A percentile compares a stretch with the other conserved stretches of the same genome.
Evolutionary conservation across 2,329 filamentous ascomycete genomes (phyloP).

Genomic region (Hymenoscyphus fructigenus): DNA sequence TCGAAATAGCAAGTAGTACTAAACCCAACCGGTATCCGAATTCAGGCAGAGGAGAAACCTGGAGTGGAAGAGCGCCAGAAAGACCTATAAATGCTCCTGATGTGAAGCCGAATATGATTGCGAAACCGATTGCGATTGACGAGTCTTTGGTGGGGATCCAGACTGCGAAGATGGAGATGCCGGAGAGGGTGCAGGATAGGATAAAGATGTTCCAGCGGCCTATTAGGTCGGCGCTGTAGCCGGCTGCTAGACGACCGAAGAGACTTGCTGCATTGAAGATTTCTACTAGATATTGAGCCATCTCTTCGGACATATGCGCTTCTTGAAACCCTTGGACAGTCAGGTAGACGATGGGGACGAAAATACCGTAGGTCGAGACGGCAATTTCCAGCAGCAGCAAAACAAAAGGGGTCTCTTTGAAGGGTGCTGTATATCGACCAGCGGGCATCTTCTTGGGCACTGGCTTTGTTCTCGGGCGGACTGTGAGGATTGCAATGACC

Average conservation of each 20-base stretch:
- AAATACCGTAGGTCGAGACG: constrained; percentile 21
- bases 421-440: constrained; percentile 14
- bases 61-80: constrained; percentile 4
- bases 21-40: constrained; percentile 11
- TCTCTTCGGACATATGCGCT: constrained; percentile 11
- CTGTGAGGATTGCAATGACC: constrained; percentile 17
- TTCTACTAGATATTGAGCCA: constrained; percentile 26
- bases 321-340: not conserved
- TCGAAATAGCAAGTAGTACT: constrained; percentile 3
- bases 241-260: constrained; percentile 25
- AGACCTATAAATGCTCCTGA: constrained; percentile 33
- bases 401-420: constrained; percentile 18
- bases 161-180: not conserved
- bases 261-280: constrained; percentile 26
- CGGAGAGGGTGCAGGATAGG: not conserved
- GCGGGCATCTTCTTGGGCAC: constrained; percentile 15
- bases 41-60: constrained; percentile 9
- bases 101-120: constrained; percentile 33
- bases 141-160: not conserved
- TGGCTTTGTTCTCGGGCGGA: constrained; percentile 7
- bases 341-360: constrained; percentile 20
- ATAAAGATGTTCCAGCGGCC: constrained; percentile 27
- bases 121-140: constrained; percentile 27
- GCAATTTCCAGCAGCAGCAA: constrained; percentile 23
- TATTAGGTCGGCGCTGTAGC: constrained; percentile 22